Base-by-base conservation (phyloP, 2,329 filamentous ascomycete genomes). In the Didymella glomerata region DNA sequence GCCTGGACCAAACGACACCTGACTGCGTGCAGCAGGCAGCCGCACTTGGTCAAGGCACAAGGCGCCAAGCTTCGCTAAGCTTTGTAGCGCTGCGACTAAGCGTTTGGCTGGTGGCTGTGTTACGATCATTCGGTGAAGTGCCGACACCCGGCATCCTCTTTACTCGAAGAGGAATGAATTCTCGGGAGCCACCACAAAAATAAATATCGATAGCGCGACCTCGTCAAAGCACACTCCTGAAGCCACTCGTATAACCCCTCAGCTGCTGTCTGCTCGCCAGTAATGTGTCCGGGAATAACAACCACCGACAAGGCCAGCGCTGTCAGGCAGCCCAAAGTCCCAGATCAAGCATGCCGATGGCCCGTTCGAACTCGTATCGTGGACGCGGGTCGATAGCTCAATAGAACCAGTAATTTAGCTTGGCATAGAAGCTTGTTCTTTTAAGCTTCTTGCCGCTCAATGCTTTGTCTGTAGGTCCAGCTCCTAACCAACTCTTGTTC, bases 11-110 rank as follows among this genome's bases (percentile, higher is more conserved):
- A 41, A 1, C 13, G 30, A 44, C 24, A 25, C 24, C 24, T 44
- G 24, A 13, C 16, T 13, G 41, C 41, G 22, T 2, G 24, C 24
- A 22, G 13, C 24, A n/a, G 14, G 22, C 5, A 16, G 40, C 40
- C 14, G 24, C 22, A 44, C 24, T n/a, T n/a, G 13, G 13, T n/a
- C 2, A 27, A 22, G 20, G 20, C 11, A 24, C 38, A 16, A 11
- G 14, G 14, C 36, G 16, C 47, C 28, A 49, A 40, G 32, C 47
- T 27, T 40, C 24, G 48, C 48, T 50, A 50, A 50, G 48, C 48
- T 50, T 50, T 42, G 9, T 50, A 50, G 48, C 36, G 36, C 36
- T 32, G n/a, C 3, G 2, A 9, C 25, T 25, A 50, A 50, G 36
- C 25, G 14, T 38, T 24, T 24, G 1, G 24, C 3, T 40, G n/a